These are phyloP conservation scores for Fusarium newnesense DNA, from an alignment of 2,329 filamentous ascomycete species.

Conservation along the genomic window DNA sequence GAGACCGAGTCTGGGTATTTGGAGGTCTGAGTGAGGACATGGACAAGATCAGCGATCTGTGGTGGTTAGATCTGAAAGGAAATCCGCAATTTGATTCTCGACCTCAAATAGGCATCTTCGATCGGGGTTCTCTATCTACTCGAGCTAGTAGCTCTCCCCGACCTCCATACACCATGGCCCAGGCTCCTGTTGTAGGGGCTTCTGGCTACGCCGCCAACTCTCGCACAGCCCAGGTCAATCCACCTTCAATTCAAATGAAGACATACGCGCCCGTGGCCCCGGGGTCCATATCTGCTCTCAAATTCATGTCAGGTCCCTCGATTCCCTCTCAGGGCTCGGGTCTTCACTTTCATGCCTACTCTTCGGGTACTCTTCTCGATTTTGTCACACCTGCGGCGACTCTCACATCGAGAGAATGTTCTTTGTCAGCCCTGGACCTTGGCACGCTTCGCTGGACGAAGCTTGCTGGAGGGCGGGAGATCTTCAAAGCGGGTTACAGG, in stretches of 20 bases:
- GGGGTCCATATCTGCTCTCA: conserved; percentile 87
- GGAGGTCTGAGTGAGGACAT: conserved; percentile 95
- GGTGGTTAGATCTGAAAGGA: conserved; percentile 96
- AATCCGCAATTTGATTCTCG: conserved; percentile 83
- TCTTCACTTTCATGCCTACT: conserved; percentile 95
- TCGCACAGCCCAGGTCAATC: conserved; percentile 72
- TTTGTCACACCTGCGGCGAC: conserved; percentile 93
- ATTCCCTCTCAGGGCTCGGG: conserved; percentile 90
- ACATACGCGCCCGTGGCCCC: conserved; percentile 86
- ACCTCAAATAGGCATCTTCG: conserved; percentile 65
- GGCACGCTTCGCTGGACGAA: conserved; percentile 93
- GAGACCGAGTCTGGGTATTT: conserved; percentile 94
- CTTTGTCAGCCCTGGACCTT: conserved; percentile 87
- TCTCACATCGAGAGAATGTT: conserved; percentile 87
- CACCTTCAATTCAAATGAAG: conserved; percentile 73
- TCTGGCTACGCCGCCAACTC: conserved; percentile 76
- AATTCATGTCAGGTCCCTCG: conserved; percentile 83
- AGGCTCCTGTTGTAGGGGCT: conserved; percentile 63
- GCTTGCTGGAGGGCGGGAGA: conserved; percentile 90
- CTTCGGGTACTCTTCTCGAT: conserved; percentile 90
- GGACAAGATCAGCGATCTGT: conserved; percentile 95
- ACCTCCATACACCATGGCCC: conserved; percentile 61
- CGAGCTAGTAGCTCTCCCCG: conserved; percentile 63
- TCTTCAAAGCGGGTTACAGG: conserved; percentile 90
- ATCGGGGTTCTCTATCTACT: conserved; percentile 56